These are phyloP conservation scores for Xylaria acuta DNA, from an alignment of 495 filamentous ascomycete genomes.

Conservation along the genomic window DNA sequence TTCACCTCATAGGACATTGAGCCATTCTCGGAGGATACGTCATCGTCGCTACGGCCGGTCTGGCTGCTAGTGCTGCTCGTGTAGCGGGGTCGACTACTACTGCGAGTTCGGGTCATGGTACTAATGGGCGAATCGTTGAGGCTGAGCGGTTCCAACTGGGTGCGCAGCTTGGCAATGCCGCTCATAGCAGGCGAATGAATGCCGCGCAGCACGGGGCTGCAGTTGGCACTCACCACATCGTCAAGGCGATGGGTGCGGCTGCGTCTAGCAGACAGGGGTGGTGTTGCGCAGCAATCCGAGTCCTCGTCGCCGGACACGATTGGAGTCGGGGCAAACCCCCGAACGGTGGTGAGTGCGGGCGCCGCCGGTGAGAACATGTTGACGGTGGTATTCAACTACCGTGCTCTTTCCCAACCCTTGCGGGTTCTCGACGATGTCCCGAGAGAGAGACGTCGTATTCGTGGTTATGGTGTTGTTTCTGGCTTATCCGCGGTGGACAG, in stretches of 20 bases:
- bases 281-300: conserved; percentile 65
- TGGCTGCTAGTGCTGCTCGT: conserved; percentile 42
- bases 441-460: conserved; percentile 14
- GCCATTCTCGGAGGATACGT: conserved; percentile 47
- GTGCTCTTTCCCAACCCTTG: conserved; percentile 47
- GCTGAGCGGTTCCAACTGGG: conserved; percentile 70
- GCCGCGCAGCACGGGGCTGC: conserved; percentile 67
- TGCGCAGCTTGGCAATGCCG: conserved; percentile 79
- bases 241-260: conserved; percentile 45
- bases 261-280: conserved; percentile 45
- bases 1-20: conserved; percentile 83
- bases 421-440: conserved; percentile 39
- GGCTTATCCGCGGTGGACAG: conserved; percentile 7
- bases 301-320: conserved; percentile 84
- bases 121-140: conserved; percentile 59
- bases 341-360: conserved; percentile 73
- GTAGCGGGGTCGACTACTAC: conserved; percentile 39
- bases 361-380: conserved; percentile 54
- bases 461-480: neutral
- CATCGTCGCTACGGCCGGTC: conserved; percentile 48
- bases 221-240: conserved; percentile 64
- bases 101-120: conserved; percentile 53
- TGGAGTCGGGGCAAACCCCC: conserved; percentile 75
- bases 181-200: conserved; percentile 60
- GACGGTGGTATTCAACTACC: neutral